phyloP scores from a whole-genome alignment of 345 rosid genomes.

The Boechera retrofracta region DNA sequence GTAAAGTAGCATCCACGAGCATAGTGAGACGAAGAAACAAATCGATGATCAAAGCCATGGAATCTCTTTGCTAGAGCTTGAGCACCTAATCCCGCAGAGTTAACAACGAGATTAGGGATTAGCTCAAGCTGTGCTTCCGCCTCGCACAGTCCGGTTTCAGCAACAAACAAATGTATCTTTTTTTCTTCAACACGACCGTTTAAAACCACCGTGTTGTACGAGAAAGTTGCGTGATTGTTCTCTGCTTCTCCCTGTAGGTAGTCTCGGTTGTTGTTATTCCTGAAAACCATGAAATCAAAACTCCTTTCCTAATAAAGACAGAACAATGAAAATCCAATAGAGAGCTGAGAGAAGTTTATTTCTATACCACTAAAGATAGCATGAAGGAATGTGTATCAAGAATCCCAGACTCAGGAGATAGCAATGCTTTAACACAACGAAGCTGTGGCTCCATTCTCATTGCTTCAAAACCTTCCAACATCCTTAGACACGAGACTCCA shows the following conservation, averaged over 20 bases:
- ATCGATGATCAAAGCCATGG: conserved; percentile 50
- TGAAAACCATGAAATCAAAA: conserved; percentile 52
- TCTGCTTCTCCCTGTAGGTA: conserved; percentile 85
- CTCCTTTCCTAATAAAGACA: conserved; percentile 32
- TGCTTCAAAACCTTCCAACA: conserved; percentile 81
- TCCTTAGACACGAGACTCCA: conserved; percentile 64
- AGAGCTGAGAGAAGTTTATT: not conserved
- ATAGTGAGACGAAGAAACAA: conserved; percentile 62
- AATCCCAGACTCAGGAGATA: conserved; percentile 81
- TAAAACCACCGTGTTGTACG: conserved; percentile 71
- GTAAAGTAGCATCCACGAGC: conserved; percentile 91
- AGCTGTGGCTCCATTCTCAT: conserved; percentile 79
- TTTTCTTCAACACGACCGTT: conserved; percentile 67
- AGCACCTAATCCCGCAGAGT: conserved; percentile 87
- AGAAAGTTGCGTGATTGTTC: conserved; percentile 64
- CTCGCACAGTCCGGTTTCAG: conserved; percentile 57
- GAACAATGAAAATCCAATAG: not conserved
- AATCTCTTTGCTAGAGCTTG: conserved; percentile 71
- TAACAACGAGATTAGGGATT: conserved; percentile 69
- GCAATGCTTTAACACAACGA: conserved; percentile 78
- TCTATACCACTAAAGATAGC: conserved; percentile 75
- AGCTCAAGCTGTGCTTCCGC: conserved; percentile 60
- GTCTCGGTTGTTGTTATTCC: conserved; percentile 38
- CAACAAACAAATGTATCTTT: conserved; percentile 58
- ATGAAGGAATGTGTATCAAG: conserved; percentile 82